Evolutionary conservation across 345 rosid genomes (phyloP).

Genomic region (Sonneratia alba): DNA sequence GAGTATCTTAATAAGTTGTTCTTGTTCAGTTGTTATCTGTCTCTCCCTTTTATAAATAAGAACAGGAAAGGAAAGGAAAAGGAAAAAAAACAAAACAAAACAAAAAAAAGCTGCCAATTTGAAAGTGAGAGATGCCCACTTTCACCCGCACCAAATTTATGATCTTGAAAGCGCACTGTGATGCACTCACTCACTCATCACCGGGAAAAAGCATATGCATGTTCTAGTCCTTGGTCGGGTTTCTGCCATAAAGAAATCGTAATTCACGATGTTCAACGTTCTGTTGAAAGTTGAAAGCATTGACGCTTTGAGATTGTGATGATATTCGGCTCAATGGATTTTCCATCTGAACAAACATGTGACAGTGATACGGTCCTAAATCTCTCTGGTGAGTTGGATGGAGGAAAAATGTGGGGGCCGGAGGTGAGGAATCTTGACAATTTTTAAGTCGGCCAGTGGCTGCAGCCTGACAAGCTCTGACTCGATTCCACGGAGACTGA

Average conservation of each 20-base stretch:
- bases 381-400: not conserved
- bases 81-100: too few species aligned
- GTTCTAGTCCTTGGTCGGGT: not conserved
- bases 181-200: not conserved
- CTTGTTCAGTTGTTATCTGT: not conserved
- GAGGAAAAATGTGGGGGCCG: not conserved
- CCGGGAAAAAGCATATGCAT: not conserved
- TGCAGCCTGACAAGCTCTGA: not conserved
- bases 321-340: not conserved
- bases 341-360: too few species aligned
- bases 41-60: not conserved
- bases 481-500: not conserved
- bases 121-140: slow-evolving; percentile 2
- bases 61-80: not conserved
- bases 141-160: not conserved
- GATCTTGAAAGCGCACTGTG: not conserved
- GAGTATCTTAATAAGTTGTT: slow-evolving; percentile 5
- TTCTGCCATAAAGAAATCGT: not conserved
- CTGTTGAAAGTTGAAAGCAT: not conserved
- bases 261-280: not conserved
- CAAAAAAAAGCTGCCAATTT: not conserved
- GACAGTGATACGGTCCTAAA: not conserved
- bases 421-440: not conserved
- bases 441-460: not conserved
- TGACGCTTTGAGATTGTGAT: not conserved